Evolutionary conservation across 805 yeast species (phyloP).

Genomic region (Ogataea saltuana): DNA sequence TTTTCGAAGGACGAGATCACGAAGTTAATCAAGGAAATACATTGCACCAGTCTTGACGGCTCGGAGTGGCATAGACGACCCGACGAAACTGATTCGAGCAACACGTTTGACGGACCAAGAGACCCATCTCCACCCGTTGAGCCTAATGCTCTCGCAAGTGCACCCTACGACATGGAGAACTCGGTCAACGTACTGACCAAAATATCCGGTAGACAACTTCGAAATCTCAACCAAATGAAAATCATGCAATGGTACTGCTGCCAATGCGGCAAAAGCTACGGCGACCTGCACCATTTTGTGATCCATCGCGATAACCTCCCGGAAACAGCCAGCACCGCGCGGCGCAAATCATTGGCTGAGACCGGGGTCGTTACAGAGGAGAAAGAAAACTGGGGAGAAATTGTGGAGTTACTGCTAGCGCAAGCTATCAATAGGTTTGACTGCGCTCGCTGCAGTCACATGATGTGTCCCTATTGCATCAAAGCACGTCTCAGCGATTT

Average conservation of each 20-base stretch:
- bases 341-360: constrained; percentile 1
- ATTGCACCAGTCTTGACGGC: constrained; percentile 6
- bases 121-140: too few relatives aligned
- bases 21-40: constrained; percentile 18
- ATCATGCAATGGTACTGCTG: constrained; percentile 37
- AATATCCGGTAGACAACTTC: constrained; percentile 5
- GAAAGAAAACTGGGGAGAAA: constrained; percentile 14
- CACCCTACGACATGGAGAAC: constrained; percentile 1
- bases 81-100: background rate
- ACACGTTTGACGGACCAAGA: too few relatives aligned
- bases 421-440: constrained; percentile 28
- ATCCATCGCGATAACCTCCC: constrained; percentile 5
- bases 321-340: constrained; percentile 1
- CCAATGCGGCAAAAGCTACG: constrained; percentile 34
- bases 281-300: constrained; percentile 26
- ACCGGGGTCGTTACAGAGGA: background rate
- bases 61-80: background rate
- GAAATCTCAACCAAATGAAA: constrained; percentile 23
- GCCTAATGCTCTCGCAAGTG: background rate
- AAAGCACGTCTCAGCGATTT: constrained; percentile 32
- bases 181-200: constrained; percentile 14
- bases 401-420: constrained; percentile 16
- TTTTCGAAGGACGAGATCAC: constrained; percentile 19
- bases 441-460: constrained; percentile 32
- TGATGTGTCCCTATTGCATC: constrained; percentile 38